Percentiles rank a stretch among this genome's conserved stretches.
Evolutionary conservation across 83 land plant genomes (phyloP).

Genomic region (Thuja plicata): DNA sequence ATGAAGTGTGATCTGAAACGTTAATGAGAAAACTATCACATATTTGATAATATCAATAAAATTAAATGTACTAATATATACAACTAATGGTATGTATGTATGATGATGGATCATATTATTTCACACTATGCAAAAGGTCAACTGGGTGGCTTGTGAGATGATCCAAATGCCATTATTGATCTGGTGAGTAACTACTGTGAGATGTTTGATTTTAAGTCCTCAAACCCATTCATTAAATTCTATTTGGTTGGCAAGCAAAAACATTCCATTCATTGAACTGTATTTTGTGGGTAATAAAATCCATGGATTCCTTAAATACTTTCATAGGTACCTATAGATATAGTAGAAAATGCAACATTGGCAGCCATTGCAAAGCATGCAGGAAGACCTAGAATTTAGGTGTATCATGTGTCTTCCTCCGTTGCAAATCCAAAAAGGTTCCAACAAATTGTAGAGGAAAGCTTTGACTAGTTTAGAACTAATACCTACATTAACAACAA

Average conservation of each 20-base stretch:
- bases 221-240: too few species aligned
- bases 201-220: too few species aligned
- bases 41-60: too few species aligned
- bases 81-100: neutral
- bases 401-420: conserved; percentile 88
- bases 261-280: neutral
- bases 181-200: neutral
- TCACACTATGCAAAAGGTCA: neutral
- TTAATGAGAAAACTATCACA: too few species aligned
- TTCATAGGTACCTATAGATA: conserved; percentile 80
- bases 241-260: neutral
- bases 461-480: conserved; percentile 61
- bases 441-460: conserved; percentile 36
- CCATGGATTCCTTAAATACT: neutral
- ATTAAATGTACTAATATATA: neutral
- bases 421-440: conserved; percentile 68
- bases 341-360: conserved; percentile 85
- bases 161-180: neutral
- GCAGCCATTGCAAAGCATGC: conserved; percentile 77
- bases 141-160: neutral
- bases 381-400: conserved; percentile 36
- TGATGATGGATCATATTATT: conserved; percentile 31
- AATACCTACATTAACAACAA: conserved; percentile 58
- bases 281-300: neutral
- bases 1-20: too few species aligned